Evolutionary conservation across 2,329 filamentous ascomycete species (phyloP).

Genomic region (Penicillium sp.): DNA sequence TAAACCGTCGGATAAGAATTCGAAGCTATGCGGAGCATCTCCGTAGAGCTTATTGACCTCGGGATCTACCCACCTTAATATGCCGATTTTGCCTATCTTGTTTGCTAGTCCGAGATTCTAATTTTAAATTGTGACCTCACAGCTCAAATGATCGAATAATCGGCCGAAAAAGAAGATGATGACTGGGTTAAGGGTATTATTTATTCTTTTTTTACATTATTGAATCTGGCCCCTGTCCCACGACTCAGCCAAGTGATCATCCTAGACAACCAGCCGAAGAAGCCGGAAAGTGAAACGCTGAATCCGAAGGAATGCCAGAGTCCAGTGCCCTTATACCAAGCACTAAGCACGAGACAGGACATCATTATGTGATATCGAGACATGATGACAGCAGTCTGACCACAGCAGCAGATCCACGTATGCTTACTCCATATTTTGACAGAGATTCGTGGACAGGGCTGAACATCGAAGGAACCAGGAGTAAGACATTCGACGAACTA

Average conservation of each 20-base stretch:
- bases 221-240: not conserved
- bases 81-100: not conserved
- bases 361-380: not conserved
- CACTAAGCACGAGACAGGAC: not conserved
- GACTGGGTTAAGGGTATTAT: no score
- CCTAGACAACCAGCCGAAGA: not conserved
- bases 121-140: not conserved
- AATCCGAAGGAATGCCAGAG: not conserved
- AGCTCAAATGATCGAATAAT: not conserved
- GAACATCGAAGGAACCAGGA: not conserved
- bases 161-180: not conserved
- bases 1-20: not conserved
- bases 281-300: not conserved
- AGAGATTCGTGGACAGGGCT: not conserved
- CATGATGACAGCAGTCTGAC: not conserved
- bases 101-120: not conserved
- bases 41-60: not conserved
- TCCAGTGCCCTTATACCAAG: not conserved
- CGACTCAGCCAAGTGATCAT: constrained; percentile 2
- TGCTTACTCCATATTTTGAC: not conserved
- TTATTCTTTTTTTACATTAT: not conserved
- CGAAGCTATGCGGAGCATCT: not conserved
- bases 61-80: not conserved
- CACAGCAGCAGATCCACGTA: not conserved
- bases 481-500: not conserved